These are phyloP conservation scores for Chenopodium berlandieri DNA, from an alignment of 148 eudicot species.

Conservation along the genomic window DNA sequence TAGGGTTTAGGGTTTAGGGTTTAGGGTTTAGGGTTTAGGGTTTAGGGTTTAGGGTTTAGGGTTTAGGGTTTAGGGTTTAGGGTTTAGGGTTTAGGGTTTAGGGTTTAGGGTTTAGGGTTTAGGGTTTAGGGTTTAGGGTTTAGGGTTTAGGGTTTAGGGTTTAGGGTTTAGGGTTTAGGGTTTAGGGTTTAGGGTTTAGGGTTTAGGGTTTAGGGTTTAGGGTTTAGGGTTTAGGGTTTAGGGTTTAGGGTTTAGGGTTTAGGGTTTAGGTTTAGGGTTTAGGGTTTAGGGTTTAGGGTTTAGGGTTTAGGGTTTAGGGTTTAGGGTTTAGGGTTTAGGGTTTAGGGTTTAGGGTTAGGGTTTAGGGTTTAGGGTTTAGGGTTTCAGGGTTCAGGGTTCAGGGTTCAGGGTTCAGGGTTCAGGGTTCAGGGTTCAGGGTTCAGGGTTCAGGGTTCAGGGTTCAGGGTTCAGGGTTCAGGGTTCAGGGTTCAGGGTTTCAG, in stretches of 20 bases:
- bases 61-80: slow-evolving; percentile 24
- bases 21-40: slow-evolving; percentile 22
- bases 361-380: slow-evolving; percentile 26
- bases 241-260: background rate
- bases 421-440: slow-evolving; percentile 20
- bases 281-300: slow-evolving; percentile 20
- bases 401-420: slow-evolving; percentile 23
- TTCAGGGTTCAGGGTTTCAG: slow-evolving; percentile 19
- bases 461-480: slow-evolving; percentile 25
- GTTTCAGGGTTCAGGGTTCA: slow-evolving; percentile 22
- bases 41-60: slow-evolving; percentile 26
- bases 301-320: too few relatives aligned
- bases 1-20: slow-evolving; percentile 24
- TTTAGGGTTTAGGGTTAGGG: slow-evolving; percentile 33
- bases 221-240: too few relatives aligned
- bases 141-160: slow-evolving; percentile 9
- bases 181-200: slow-evolving; percentile 1
- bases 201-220: slow-evolving; percentile 19
- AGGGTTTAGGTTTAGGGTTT: slow-evolving; percentile 20
- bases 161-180: slow-evolving; percentile 9
- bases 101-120: slow-evolving; percentile 7
- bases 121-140: slow-evolving; percentile 8
- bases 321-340: background rate
- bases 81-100: slow-evolving; percentile 21
- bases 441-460: slow-evolving; percentile 24